These are phyloP conservation scores for Simmondsia chinensis DNA, from an alignment of 148 eudicot species.

Conservation along the genomic window DNA sequence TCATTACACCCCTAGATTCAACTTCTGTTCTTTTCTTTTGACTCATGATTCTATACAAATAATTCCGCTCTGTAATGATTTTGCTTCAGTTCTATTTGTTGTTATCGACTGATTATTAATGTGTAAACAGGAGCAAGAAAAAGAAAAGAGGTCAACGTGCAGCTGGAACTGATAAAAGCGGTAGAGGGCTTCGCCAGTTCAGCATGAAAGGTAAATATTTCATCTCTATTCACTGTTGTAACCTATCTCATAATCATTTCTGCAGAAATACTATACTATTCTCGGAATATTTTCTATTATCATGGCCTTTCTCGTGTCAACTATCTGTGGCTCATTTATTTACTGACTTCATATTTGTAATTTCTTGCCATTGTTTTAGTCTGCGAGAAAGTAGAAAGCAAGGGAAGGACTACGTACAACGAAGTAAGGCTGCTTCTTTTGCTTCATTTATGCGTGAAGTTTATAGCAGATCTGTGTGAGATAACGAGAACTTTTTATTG, in stretches of 20 bases:
- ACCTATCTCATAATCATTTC: not conserved
- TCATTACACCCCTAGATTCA: too few relatives aligned
- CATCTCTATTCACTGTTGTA: conserved; percentile 4
- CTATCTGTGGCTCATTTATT: conserved; percentile 5
- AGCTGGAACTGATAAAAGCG: conserved; percentile 77
- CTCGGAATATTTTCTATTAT: too few relatives aligned
- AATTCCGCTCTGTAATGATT: not conserved
- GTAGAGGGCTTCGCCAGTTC: conserved; percentile 97
- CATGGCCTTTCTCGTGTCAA: not conserved
- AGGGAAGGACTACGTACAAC: conserved; percentile 94
- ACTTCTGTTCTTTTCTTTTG: too few relatives aligned
- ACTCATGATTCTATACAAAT: too few relatives aligned
- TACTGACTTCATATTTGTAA: conserved; percentile 4
- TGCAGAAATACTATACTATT: too few relatives aligned
- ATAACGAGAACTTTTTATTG: too few relatives aligned
- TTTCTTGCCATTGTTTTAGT: conserved; percentile 27
- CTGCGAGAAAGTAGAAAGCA: conserved; percentile 98
- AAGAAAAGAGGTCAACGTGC: conserved; percentile 91
- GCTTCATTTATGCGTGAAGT: too few relatives aligned
- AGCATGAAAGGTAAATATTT: conserved; percentile 86
- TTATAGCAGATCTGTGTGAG: too few relatives aligned
- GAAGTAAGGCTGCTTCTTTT: conserved; percentile 42
- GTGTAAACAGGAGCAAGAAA: conserved; percentile 52
- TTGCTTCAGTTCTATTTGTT: not conserved
- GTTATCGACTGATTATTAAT: conserved; percentile 3